Evolutionary conservation across 495 filamentous ascomycete species (phyloP), one percentile per base, ranked within the genome.

Genomic region (Mycothermus thermophilus): DNA sequence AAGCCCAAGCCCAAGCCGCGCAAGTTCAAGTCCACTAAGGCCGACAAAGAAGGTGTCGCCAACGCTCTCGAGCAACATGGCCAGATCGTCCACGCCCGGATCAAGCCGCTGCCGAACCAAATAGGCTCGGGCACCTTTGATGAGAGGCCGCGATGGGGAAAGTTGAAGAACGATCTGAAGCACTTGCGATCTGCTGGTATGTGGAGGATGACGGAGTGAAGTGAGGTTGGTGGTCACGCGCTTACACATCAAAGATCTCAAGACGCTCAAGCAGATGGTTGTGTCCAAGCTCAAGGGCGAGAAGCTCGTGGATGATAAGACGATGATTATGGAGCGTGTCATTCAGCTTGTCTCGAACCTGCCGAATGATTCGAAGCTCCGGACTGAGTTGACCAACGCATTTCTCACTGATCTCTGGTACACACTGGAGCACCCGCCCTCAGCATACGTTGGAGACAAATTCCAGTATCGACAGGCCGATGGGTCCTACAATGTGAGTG

Each of bases 291-390:
- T 66, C 16, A 64, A 55, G 38, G 59, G 64, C 16, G 51, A 79
- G 12, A 69, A 75, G 34, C 43, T 74, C 14, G 43, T 59, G 0
- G 75, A 84, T 42, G 83, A 90, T 53, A 87, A 85, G 62, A 83
- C 78, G 13, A 76, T 78, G 61, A 57, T 79, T 38, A 84, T 85
- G 79, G 81, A 87, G 49, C 64, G 65, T n/a, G 64, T 79, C 32
- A 83, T 83, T 47, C 77, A 82, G 58, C 67, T 87, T 27, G 81
- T 83, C 15, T 64, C 73, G 32, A 68, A 66, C 35, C 60, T 84
- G 27, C 78, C 77, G 5, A 51, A 62, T 22, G 50, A 67, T 39
- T 83, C 79, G 6, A 75, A 74, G 48, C 64, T 63, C 37, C 61
- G 79, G 7, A 54, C 48, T 8, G 71, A 80, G 35, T 62, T 87